Percentiles rank a stretch among this genome's conserved stretches.
Evolutionary conservation across 2,329 filamentous ascomycete species (phyloP).

Genomic region (Fusarium globosum): DNA sequence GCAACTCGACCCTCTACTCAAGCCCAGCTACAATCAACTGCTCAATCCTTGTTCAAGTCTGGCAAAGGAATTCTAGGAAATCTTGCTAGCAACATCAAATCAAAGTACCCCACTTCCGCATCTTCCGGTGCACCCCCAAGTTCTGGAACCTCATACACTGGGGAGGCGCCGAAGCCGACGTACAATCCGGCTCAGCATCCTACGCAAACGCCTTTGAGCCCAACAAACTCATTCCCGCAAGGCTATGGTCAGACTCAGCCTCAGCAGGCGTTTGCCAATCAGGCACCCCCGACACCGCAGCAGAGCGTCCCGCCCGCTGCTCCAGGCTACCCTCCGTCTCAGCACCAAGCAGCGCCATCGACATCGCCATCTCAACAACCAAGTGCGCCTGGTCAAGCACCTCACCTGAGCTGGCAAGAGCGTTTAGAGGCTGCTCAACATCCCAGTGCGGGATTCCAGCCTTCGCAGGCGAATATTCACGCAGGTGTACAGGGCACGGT

Average conservation of each 20-base stretch:
- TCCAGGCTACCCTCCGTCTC: background rate
- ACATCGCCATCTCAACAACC: background rate
- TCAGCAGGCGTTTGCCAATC: background rate
- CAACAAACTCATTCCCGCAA: slow-evolving; percentile 1
- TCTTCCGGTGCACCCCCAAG: background rate
- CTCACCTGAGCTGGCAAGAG: background rate
- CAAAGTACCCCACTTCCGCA: slow-evolving; percentile 19
- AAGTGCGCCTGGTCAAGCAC: background rate
- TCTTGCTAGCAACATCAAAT: slow-evolving; percentile 30
- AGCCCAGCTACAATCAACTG: slow-evolving; percentile 7
- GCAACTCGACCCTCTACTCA: slow-evolving; percentile 7
- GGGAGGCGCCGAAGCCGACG: background rate
- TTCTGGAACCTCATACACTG: background rate
- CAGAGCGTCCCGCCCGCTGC: slow-evolving; percentile 1
- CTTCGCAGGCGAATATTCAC: background rate
- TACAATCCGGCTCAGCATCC: slow-evolving; percentile 9
- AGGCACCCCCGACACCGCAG: slow-evolving; percentile 5
- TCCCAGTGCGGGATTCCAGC: background rate
- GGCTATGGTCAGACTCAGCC: background rate
- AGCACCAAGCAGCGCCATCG: slow-evolving; percentile 8
- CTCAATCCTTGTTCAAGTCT: slow-evolving; percentile 16
- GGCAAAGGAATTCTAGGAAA: slow-evolving; percentile 25
- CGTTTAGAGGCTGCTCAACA: background rate
- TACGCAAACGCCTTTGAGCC: slow-evolving; percentile 1
- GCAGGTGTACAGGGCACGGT: background rate